A percentile compares a stretch with the other conserved stretches of the same genome.
Conservation (phyloP, 495 filamentous ascomycete genomes). For the Lineolata rhizophorae region DNA sequence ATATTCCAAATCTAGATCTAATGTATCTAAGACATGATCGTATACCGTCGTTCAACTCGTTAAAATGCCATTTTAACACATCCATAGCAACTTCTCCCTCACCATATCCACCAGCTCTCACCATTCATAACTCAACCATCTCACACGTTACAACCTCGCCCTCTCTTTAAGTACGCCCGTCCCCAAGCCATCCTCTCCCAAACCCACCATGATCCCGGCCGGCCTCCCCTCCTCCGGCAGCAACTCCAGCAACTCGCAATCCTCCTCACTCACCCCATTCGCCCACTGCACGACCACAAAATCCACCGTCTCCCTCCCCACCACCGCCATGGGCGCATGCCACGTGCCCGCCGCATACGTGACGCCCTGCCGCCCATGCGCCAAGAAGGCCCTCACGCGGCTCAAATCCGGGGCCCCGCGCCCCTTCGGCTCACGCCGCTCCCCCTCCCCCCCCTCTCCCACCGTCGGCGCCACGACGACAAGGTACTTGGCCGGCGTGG, state of each 20-base stretch:
- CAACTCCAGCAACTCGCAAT: constrained; percentile 67
- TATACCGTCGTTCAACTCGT: no score
- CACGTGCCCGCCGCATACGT: constrained; percentile 84
- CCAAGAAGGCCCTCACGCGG: constrained; percentile 55
- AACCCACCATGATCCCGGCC: no score
- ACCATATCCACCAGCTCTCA: no score
- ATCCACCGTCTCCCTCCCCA: constrained; percentile 44
- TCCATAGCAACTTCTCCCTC: no score
- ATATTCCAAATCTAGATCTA: no score
- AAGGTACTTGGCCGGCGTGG: constrained; percentile 43
- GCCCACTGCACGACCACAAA: constrained; percentile 81
- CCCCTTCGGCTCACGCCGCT: constrained; percentile 22
- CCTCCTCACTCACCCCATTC: constrained; percentile 66
- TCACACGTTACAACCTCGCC: no score
- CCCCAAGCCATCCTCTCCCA: no score
- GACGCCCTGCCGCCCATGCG: constrained; percentile 59
- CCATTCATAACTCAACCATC: no score
- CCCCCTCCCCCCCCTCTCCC: constrained; percentile 10
- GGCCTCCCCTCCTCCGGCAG: constrained; percentile 11
- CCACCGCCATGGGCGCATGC: constrained; percentile 92
- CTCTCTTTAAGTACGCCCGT: no score
- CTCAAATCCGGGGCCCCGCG: constrained; percentile 53
- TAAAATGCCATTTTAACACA: no score
- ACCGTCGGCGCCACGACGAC: constrained; percentile 72
- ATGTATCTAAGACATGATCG: no score